phyloP scores from a whole-genome alignment of 2,329 filamentous ascomycete genomes.

The Chaetomiaceae sp. region DNA sequence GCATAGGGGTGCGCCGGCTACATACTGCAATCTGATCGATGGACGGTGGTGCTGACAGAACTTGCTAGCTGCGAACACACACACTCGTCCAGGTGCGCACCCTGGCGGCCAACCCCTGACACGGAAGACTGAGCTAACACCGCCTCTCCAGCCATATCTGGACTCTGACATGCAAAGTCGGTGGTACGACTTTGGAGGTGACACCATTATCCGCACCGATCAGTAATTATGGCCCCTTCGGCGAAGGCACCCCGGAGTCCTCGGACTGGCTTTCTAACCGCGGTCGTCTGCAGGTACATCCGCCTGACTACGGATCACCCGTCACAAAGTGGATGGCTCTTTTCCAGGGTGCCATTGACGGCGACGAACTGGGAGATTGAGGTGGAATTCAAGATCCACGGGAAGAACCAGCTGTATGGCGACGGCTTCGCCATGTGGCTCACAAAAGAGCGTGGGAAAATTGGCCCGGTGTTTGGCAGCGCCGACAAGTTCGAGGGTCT shows the following conservation, averaged over 20 bases:
- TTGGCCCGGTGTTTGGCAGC: slow-evolving; percentile 82
- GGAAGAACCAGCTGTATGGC: slow-evolving; percentile 83
- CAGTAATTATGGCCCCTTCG: slow-evolving; percentile 46
- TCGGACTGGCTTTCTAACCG: slow-evolving; percentile 25
- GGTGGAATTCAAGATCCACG: slow-evolving; percentile 91
- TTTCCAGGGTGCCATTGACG: slow-evolving; percentile 88
- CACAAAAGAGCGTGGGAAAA: slow-evolving; percentile 80
- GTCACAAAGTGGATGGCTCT: slow-evolving; percentile 89
- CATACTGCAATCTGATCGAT: not conserved
- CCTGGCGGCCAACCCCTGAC: not conserved
- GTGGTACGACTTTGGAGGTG: slow-evolving; percentile 98
- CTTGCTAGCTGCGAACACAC: slow-evolving; percentile 72
- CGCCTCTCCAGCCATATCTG: slow-evolving; percentile 72
- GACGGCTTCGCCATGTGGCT: slow-evolving; percentile 98
- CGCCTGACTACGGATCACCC: slow-evolving; percentile 86
- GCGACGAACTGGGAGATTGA: slow-evolving; percentile 99
- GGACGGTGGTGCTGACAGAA: slow-evolving; percentile 14
- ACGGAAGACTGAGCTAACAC: slow-evolving; percentile 17
- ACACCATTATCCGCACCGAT: slow-evolving; percentile 75
- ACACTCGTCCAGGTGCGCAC: slow-evolving; percentile 68
- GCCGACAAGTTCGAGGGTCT: slow-evolving; percentile 88
- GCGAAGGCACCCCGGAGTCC: not conserved
- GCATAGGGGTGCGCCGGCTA: slow-evolving; percentile 43
- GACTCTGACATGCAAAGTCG: slow-evolving; percentile 97
- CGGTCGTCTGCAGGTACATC: slow-evolving; percentile 64